Base-by-base conservation (phyloP, 176 grass and related monocot genomes). In the Secale cereale region DNA sequence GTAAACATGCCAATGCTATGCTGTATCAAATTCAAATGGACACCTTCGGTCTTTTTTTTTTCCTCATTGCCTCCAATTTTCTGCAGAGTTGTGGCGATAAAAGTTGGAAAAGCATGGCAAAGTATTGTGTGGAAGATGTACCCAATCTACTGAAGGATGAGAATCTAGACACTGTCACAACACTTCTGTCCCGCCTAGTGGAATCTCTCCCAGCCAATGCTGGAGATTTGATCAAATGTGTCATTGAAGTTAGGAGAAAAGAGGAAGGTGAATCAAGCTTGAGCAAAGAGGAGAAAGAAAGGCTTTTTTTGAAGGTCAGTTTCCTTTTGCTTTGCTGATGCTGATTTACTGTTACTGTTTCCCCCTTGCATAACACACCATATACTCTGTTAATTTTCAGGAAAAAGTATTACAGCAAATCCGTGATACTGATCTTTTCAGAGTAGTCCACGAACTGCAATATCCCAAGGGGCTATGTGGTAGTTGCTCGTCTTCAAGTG, bases 171-270 rank as follows among this genome's bases (percentile, higher is more conserved):
- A 89, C 54, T 82, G 80, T 90, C 73, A 39, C 64, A 37, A 76
- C 81, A 64, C 81, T 98, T 82, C 16, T 98, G 15, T 94, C 77
- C 40, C 52, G 20, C 59, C 60, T 98, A 30, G 57, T 94, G 50
- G 66, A 71, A 65, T 83, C 87, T 39, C 82, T 98, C 81, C 96
- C 96, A 60, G 62, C 85, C 48, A 92, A 85, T 90, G 89, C 89
- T 81, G 91, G 78, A 85, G 79, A 90, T 92, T 91, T 98, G 33
- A 87, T 98, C 78, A 95, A 98, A 87, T 95, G 93, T 88, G 67
- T 94, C 68, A 78, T 92, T 68, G 96, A 98, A 91, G 89, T 94
- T 74, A 89, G 93, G 89, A 95, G 93, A 73, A 73, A 84, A 94
- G 93, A 98, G 82, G 95, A 95, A 81, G 85, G 79, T 45, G 76